Percentiles rank a stretch among this genome's conserved stretches.
These are phyloP conservation scores for Aspergillus campestris DNA, from an alignment of 495 filamentous ascomycete genomes.

Conservation along the genomic window DNA sequence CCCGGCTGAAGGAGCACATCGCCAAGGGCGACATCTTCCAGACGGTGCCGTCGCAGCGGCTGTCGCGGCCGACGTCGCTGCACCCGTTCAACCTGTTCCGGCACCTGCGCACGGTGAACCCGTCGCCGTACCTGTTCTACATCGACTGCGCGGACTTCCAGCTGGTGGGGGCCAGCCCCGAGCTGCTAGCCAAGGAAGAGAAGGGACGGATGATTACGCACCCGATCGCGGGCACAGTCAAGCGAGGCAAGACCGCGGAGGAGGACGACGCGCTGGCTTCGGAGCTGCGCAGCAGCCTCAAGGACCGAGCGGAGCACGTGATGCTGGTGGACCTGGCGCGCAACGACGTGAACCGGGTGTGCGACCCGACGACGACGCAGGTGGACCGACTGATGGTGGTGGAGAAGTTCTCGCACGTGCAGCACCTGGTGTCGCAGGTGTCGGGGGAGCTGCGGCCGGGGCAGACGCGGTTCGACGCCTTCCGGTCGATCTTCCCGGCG, in stretches of 20 bases:
- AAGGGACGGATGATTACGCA: slow-evolving; percentile 87
- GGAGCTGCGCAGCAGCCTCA: slow-evolving; percentile 69
- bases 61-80: slow-evolving; percentile 78
- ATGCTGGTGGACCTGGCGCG: slow-evolving; percentile 98
- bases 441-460: slow-evolving; percentile 73
- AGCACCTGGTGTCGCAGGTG: slow-evolving; percentile 93
- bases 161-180: slow-evolving; percentile 89
- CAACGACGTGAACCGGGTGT: slow-evolving; percentile 94
- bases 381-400: slow-evolving; percentile 95
- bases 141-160: slow-evolving; percentile 85
- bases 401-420: slow-evolving; percentile 91
- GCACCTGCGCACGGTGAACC: slow-evolving; percentile 89
- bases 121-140: slow-evolving; percentile 95
- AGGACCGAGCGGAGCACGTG: slow-evolving; percentile 95
- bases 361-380: slow-evolving; percentile 77
- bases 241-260: slow-evolving; percentile 67
- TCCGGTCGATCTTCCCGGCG: slow-evolving; percentile 91
- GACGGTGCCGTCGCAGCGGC: slow-evolving; percentile 87
- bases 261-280: slow-evolving; percentile 75
- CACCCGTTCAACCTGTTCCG: slow-evolving; percentile 99
- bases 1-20: slow-evolving; percentile 76
- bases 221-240: slow-evolving; percentile 92
- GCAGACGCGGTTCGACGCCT: slow-evolving; percentile 90
- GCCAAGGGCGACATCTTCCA: slow-evolving; percentile 91
- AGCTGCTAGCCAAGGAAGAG: slow-evolving; percentile 87